Evolutionary conservation across 1,284 basidiomycete species (phyloP), one percentile per base, ranked within the genome.

Genomic region (Cryptococcus amylolentus): DNA sequence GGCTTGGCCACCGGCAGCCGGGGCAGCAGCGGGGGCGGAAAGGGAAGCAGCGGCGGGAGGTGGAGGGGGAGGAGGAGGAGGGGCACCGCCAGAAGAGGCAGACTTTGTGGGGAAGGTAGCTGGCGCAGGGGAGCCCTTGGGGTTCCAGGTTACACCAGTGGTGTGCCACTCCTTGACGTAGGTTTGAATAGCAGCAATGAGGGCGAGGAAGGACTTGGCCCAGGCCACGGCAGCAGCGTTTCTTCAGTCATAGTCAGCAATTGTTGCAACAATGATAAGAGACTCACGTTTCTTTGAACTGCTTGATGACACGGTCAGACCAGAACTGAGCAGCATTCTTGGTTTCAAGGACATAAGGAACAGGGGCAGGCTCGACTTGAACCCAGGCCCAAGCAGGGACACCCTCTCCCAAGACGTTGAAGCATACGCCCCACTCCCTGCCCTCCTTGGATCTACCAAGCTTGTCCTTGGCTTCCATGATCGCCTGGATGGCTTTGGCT

Each of bases 341-440:
- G 77, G 89, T 85, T 52, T 95, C 91, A 13, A 78, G 80, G n/a
- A 98, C 81, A 66, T 84, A 89, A 13, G 89, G 86, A 5, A 83
- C 91, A 0, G 96, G 95, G 70, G 90, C 91, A 16, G 85, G 83
- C 60, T 86, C 91, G 53, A 87, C 81, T 48, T 87, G 84, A 46
- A 98, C 86, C 95, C 95, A 99, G n/a, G 88, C 94, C 52, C 91
- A 84, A n/a, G 84, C 86, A 9, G 87, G 82, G 1, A 86, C 87
- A 13, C 89, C 91, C 70, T 96, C 94, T 13, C 86, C 84, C 38
- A 98, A 80, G 38, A 87, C 84, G 39, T 84, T 87, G 43, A 98
- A 80, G 70, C 95, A 91, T 50, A 85, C 86, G 63, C 84, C 86
- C 84, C 88, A 91, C 53, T 89, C 88, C 59, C 89, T 81, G 56